Evolutionary conservation across 805 yeast genomes (phyloP).

Genomic region (Suhomyces emberorum): DNA sequence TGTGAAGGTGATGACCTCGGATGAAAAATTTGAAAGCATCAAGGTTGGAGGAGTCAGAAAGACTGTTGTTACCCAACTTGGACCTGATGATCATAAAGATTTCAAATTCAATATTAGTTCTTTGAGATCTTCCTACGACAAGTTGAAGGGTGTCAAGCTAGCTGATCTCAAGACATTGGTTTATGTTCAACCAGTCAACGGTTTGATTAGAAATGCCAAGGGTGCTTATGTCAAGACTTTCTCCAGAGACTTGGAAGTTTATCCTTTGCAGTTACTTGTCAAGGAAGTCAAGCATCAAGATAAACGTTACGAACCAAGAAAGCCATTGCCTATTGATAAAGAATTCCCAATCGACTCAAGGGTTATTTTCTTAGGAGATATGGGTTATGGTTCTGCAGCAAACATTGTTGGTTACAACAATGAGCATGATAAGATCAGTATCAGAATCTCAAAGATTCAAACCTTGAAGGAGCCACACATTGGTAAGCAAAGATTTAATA

Average conservation of each 20-base stretch:
- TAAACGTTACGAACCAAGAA: conserved; percentile 64
- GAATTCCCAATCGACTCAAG: conserved; percentile 76
- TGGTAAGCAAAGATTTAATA: conserved; percentile 57
- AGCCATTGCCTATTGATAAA: conserved; percentile 72
- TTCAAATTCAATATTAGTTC: conserved; percentile 42
- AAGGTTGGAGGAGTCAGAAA: conserved; percentile 24
- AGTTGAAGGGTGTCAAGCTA: conserved; percentile 59
- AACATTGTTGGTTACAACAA: conserved; percentile 58
- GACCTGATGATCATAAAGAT: conserved; percentile 40
- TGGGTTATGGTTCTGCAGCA: conserved; percentile 84
- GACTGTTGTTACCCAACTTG: conserved; percentile 33
- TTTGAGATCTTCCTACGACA: conserved; percentile 42
- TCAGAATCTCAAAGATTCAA: conserved; percentile 41
- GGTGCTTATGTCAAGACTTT: conserved; percentile 84
- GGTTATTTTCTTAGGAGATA: conserved; percentile 78
- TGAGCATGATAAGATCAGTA: conserved; percentile 42
- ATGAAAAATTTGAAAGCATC: conserved; percentile 43
- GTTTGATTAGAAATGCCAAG: conserved; percentile 58
- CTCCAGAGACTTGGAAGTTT: conserved; percentile 47
- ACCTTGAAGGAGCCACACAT: conserved; percentile 54
- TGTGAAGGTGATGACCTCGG: conserved; percentile 55
- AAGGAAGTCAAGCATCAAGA: conserved; percentile 73
- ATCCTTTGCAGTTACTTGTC: conserved; percentile 81
- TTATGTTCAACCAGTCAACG: conserved; percentile 72
- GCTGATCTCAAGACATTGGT: conserved; percentile 57